Conservation (phyloP, 176 grass and related monocot genomes). For the Dendrocalamus sinicus region DNA sequence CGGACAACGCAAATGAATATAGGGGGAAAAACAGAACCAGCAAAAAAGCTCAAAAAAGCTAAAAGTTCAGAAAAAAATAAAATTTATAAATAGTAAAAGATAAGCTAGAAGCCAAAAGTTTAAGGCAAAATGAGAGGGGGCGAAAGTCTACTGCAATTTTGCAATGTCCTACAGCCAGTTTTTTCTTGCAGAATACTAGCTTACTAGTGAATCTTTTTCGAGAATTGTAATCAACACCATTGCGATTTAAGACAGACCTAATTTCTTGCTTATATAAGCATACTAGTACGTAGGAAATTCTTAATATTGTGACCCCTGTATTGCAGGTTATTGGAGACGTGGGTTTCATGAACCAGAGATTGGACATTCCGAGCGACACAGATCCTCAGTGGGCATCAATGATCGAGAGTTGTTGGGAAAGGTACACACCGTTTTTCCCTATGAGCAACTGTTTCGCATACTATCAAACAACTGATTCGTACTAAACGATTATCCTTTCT, state of each 20-base stretch:
- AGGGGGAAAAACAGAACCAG: no score
- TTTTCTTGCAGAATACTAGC: not conserved
- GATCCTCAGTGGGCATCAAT: slow-evolving; percentile 81
- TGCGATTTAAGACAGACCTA: not conserved
- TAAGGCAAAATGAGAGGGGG: no score
- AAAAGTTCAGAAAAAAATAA: no score
- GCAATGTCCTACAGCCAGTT: not conserved
- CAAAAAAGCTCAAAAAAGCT: no score
- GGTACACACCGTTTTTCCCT: slow-evolving; percentile 31
- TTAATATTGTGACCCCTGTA: not conserved
- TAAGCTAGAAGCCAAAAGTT: no score
- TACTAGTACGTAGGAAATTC: not conserved
- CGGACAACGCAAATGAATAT: no score
- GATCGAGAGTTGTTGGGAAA: slow-evolving; percentile 90
- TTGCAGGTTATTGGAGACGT: slow-evolving; percentile 82
- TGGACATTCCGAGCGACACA: slow-evolving; percentile 69
- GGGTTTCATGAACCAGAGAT: slow-evolving; percentile 87
- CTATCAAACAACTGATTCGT: not conserved
- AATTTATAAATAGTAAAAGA: no score
- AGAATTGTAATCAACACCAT: not conserved
- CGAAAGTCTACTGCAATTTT: not conserved
- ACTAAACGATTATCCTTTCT: not conserved
- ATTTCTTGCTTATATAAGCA: not conserved
- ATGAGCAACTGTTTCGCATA: not conserved
- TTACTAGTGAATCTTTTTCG: not conserved